Evolutionary conservation across 169 alveolate species (phyloP), one percentile per base, ranked within the genome.

Genomic region (Cryptosporidium baileyi): DNA sequence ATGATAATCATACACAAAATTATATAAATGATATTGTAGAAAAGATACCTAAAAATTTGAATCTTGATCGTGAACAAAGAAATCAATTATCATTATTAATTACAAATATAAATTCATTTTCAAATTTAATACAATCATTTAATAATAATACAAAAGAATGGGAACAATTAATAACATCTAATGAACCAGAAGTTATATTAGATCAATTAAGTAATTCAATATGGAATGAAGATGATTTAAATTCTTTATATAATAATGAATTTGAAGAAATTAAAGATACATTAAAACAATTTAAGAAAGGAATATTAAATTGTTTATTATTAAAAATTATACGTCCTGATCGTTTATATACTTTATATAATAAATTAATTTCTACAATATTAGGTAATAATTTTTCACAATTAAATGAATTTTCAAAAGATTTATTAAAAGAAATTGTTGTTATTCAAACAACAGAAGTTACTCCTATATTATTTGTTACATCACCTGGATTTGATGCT

Each of bases 401-500:
- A 52, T 89, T 95, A n/a, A 95, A 96, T 52, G 94, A 96, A 74
- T 81, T 93, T 44, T 80, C 93, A 26, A 90, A 93, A n/a, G 90
- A 67, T 40, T 98, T 95, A 79, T 91, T 94, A 80, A 93, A 89
- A 44, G 92, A 89, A 34, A 92, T 94, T 32, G 97, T 95, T 4
- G 93, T 94, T 59, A 91, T 94, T 59, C 97, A 97, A 90, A 91
- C 96, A 22, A 88, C 89, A 67, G 95, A 96, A 41, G 91, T 94
- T 63, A 91, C 95, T 2, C 99, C 99, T 24, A 89, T 96, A 17
- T 91, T 96, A 7, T 89, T 96, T 81, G 96, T 97, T 61, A 93
- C 98, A 52, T 96, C 98, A 28, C 99, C 99, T 1, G 99, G 99
- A n/a, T 96, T 94, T 89, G 99, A 98, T 89, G 98, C 99, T 13